Evolutionary conservation across 257 asterid genomes (phyloP), one percentile per base, ranked within the genome.

Genomic region (Salvia hispanica): DNA sequence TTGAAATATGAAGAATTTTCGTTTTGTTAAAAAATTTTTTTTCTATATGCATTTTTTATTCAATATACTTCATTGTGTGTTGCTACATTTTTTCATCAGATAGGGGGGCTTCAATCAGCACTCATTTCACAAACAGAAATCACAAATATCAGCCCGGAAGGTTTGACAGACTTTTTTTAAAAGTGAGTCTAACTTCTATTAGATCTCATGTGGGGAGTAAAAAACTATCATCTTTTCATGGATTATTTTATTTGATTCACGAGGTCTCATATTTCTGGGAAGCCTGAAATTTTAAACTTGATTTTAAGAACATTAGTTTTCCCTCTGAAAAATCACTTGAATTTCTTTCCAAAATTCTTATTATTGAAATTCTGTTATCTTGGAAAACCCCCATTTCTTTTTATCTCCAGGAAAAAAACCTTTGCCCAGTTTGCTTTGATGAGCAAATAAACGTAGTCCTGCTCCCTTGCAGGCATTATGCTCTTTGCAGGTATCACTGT

Each of bases 401-500:
- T 58, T 66, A 25, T 25, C 2, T 25, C 31, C 88, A 90, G 98
- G 97, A 93, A 78, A 93, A 86, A 67, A 81, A 90, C 45, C 89
- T 93, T 16, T 93, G 98, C 58, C 85, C 96, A 59, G 82, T 93
- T 77, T 90, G 99, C 82, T 93, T 90, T n/a, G 97, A 88, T 48
- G 90, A 84, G 63, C 89, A 88, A 45, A 88, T 88, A 83, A 89
- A 80, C 21, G 80, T 86, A 3, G 95, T 93, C 54, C 85, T 93
- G 63, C 96, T 93, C 55, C 99, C 99, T 40, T 93, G 96, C 70
- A 84, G 97, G 77, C 99, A 90, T 73, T 88, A 90, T 68, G 83
- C 84, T 53, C 90, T 93, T 48, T 93, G 97, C 99, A 85, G 99
- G 99, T 93, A 2, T 40, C 8, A 40, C 11, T 25, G 2, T 7